Evolutionary conservation across 1,284 basidiomycete genomes (phyloP).

Genomic region (Irpex sp.): DNA sequence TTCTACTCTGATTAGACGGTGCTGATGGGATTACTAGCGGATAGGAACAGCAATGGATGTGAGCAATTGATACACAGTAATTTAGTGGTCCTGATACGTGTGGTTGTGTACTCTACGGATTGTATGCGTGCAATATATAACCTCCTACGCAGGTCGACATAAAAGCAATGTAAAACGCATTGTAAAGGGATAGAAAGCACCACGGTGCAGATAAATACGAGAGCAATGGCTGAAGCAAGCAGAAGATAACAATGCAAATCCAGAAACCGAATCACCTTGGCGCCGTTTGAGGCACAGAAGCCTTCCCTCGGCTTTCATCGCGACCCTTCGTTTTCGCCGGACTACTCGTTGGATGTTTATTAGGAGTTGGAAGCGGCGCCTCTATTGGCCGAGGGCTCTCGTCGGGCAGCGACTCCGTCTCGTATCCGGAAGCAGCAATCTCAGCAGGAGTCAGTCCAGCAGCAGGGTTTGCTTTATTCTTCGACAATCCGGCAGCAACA

Average conservation of each 20-base stretch:
- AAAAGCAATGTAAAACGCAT: not conserved
- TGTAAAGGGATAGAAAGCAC: not conserved
- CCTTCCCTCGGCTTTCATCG: not conserved
- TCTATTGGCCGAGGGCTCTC: not conserved
- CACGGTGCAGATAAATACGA: not conserved
- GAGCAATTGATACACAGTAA: not conserved
- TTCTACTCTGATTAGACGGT: not conserved
- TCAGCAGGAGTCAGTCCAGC: not conserved
- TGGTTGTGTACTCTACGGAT: not conserved
- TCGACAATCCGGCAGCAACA: conserved; percentile 25
- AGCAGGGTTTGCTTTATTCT: conserved; percentile 24
- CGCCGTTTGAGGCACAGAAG: not conserved
- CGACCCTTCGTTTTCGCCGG: not conserved
- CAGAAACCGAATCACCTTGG: not conserved
- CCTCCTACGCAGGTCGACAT: not conserved
- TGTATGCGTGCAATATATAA: not conserved
- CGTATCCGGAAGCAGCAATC: not conserved
- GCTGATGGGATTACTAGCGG: not conserved
- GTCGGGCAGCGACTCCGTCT: not conserved
- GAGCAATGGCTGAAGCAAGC: not conserved
- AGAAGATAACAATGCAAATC: not conserved
- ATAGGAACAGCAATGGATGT: conserved; percentile 6
- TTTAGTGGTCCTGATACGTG: not conserved
- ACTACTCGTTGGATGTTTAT: not conserved
- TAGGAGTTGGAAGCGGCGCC: not conserved